Evolutionary conservation across 495 filamentous ascomycete species (phyloP), one percentile per base, ranked within the genome.

Genomic region (Penicillium turbatum): DNA sequence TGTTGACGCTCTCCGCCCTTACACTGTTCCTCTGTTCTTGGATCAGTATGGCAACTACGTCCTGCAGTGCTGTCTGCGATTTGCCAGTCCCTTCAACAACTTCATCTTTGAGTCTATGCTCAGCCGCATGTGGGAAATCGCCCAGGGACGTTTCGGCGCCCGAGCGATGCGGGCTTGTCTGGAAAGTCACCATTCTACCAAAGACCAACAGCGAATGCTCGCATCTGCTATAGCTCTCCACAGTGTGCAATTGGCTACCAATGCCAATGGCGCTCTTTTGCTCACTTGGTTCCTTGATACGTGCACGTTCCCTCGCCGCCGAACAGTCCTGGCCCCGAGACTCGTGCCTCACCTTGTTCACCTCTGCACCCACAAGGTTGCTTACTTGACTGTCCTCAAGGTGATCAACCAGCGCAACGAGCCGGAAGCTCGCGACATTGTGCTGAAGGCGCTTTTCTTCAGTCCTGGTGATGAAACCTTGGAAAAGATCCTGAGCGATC

Each of bases 1-100:
- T 59, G 86, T 95, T 27, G 82, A 95, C 54, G 79, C 86, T 55
- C 77, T 98, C 27, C 84, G 87, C 8, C 84, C 89, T 1, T 96
- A 95, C 72, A 88, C 86, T 5, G 81, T 97, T 21, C 87, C 91
- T 3, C 75, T 96, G 17, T 97, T 98, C 79, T 79, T 97, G 12
- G 93, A 98, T 63, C 93, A 98, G 65, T 98, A 95, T 61, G 93
- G 93, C 55, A 98, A 98, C 73, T 98, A 98, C 61, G 93, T 98
- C 34, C 76, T 98, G 53, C 93, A 98, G 71, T 91, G 92, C 61
- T 97, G 92, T 65, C 78, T 98, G 30, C 88, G 92, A 51, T 98
- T 97, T 64, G 88, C 86, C 21, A 68, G 81, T 26, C 91, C 92
- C 5, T 90, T 82, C 74, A 97, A 96, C 62, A 85, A 95, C 64